Evolutionary conservation across 768 basidiomycete species (phyloP), one percentile per base, ranked within the genome.

Genomic region (Lentinula guzmanii): DNA sequence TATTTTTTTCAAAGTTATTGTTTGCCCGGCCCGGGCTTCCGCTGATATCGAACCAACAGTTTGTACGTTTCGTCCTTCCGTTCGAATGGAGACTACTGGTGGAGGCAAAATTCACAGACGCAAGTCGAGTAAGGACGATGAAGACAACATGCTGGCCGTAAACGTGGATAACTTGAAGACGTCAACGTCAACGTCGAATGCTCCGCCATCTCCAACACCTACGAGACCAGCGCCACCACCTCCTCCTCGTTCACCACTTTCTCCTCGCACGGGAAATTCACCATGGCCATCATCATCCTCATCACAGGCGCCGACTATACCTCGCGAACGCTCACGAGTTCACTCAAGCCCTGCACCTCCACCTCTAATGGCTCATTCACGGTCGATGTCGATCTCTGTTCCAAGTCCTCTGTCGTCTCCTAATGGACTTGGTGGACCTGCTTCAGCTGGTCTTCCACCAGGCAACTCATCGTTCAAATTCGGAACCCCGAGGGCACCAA

Each of bases 401-500:
- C 55, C 55, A 8, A 41, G 53, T 41, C 53, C 52, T n/a, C 15
- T 31, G 13, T 41, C 53, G 5, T n/a, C 53, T 54, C 34, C 34
- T 21, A 37, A 24, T 43, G 55, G 21, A 6, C 15, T 24, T 16
- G 41, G 24, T 28, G 24, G 18, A 1, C 2, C 24, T 39, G 41
- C 7, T 15, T 41, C 34, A 34, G 34, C 31, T 24, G 31, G 37
- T 34, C 62, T 46, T 53, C 68, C 64, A 7, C 67, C 71, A 62
- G 24, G 70, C 66, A 41, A 68, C 55, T 10, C 68, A 61, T 65
- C 65, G 65, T 69, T 65, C 37, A 51, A 59, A 50, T n/a, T 54
- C 16, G 41, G 57, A 34, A 21, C 51, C 16, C 37, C 51, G 34
- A 34, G 18, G 41, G 13, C 37, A 39, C 37, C 37, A 39, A 8